Evolutionary conservation across 2,329 filamentous ascomycete species (phyloP).

Genomic region (Tolypocladium tropicale): DNA sequence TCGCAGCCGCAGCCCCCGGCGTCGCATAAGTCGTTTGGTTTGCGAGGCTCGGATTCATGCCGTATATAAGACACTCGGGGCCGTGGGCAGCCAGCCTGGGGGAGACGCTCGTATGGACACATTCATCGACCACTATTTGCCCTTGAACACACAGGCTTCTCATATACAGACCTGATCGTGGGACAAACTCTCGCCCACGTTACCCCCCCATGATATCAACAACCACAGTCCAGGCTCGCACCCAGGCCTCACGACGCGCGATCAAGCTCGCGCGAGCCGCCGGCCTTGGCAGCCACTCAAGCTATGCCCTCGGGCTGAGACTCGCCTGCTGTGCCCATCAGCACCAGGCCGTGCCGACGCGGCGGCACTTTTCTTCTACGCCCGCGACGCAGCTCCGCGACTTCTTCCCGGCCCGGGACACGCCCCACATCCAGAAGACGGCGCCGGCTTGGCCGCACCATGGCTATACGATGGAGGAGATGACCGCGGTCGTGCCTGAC

Average conservation of each 20-base stretch:
- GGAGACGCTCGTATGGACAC: neutral
- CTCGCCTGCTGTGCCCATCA: constrained; percentile 6
- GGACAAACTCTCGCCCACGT: no score
- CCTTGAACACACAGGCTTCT: neutral
- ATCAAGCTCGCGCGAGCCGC: constrained; percentile 10
- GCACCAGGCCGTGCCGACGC: neutral
- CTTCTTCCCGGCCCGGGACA: constrained; percentile 54
- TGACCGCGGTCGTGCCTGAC: constrained; percentile 61
- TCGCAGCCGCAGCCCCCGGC: neutral
- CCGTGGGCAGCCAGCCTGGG: neutral
- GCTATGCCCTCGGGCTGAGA: constrained; percentile 4
- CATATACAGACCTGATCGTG: neutral
- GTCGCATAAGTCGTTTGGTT: neutral
- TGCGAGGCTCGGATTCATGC: neutral
- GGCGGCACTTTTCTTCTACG: constrained; percentile 40
- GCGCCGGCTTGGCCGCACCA: constrained; percentile 61
- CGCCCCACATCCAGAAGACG: constrained; percentile 50
- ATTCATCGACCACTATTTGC: neutral
- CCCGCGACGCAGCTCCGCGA: constrained; percentile 35
- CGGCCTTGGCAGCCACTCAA: constrained; percentile 2
- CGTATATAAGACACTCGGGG: neutral
- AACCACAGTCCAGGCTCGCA: constrained; percentile 11
- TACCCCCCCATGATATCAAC: constrained; percentile 20
- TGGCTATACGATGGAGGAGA: constrained; percentile 68
- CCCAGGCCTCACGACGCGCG: constrained; percentile 13